A percentile compares a stretch with the other conserved stretches of the same genome.
Conservation (phyloP, 75 land plant species). For the Pinus taeda region DNA sequence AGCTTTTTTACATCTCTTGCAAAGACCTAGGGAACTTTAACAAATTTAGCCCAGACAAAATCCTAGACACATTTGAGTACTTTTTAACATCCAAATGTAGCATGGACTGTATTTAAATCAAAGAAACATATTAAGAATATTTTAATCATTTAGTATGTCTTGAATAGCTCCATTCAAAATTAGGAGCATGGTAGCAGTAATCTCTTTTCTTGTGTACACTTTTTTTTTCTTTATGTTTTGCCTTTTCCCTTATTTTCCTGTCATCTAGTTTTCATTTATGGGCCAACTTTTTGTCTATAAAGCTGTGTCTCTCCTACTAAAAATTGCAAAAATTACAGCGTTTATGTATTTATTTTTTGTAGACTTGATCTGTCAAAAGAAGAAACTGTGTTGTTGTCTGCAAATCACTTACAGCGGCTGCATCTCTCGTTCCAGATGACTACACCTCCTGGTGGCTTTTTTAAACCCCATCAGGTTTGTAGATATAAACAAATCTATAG, state of each 20-base stretch:
- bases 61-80: too few relatives aligned
- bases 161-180: too few relatives aligned
- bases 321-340: background rate
- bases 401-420: constrained; percentile 91
- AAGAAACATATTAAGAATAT: background rate
- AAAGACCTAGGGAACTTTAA: too few relatives aligned
- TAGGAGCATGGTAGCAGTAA: background rate
- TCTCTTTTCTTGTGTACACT: background rate
- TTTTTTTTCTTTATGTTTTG: background rate
- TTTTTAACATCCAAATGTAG: too few relatives aligned
- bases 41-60: too few relatives aligned
- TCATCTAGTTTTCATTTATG: background rate
- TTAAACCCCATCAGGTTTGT: constrained; percentile 92
- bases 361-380: constrained; percentile 59
- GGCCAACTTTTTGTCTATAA: background rate
- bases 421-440: constrained; percentile 58
- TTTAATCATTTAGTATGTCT: background rate
- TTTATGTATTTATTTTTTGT: constrained; percentile 2
- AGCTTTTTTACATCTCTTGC: too few relatives aligned
- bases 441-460: constrained; percentile 52
- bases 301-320: background rate
- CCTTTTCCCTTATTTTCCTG: background rate
- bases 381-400: constrained; percentile 55
- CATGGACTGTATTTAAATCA: background rate
- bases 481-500: background rate